Evolutionary conservation across 2,329 filamentous ascomycete species (phyloP).

Genomic region (Cercospora berteroae): DNA sequence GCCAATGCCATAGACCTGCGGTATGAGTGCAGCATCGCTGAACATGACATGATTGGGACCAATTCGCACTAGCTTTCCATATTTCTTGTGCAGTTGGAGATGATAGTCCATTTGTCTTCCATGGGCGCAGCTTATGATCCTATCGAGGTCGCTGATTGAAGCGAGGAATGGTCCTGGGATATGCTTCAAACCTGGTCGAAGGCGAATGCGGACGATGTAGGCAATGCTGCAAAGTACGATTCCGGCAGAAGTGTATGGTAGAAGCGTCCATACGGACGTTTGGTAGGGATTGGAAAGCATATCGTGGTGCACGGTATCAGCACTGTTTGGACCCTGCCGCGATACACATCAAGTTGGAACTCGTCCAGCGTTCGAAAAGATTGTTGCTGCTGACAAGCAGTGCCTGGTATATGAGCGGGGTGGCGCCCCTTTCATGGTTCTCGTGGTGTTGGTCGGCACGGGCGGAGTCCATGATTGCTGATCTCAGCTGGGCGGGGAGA

Average conservation of each 20-base stretch:
- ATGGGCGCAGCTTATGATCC: constrained; percentile 61
- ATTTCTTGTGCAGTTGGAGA: constrained; percentile 59
- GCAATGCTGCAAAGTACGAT: not conserved
- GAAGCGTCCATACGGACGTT: not conserved
- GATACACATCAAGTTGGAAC: not conserved
- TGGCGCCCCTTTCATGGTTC: not conserved
- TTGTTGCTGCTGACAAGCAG: not conserved
- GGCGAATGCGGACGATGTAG: constrained; percentile 9
- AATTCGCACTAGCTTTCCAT: constrained; percentile 69
- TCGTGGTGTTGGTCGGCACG: not conserved
- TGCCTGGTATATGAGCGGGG: not conserved
- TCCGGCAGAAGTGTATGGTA: not conserved
- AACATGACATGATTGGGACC: constrained; percentile 73
- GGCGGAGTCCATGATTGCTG: not conserved
- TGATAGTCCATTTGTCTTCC: constrained; percentile 62
- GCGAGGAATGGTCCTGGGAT: constrained; percentile 54
- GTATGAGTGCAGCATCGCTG: constrained; percentile 66
- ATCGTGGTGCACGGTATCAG: not conserved
- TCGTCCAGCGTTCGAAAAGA: not conserved
- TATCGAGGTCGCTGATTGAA: constrained; percentile 49
- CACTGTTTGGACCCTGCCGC: not conserved
- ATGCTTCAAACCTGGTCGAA: constrained; percentile 33
- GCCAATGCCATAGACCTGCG: constrained; percentile 57
- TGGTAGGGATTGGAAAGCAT: not conserved
- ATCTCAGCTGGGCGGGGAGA: not conserved